Base-by-base conservation (phyloP, 1,284 basidiomycete species). In the Singerocomus inundabilis region DNA sequence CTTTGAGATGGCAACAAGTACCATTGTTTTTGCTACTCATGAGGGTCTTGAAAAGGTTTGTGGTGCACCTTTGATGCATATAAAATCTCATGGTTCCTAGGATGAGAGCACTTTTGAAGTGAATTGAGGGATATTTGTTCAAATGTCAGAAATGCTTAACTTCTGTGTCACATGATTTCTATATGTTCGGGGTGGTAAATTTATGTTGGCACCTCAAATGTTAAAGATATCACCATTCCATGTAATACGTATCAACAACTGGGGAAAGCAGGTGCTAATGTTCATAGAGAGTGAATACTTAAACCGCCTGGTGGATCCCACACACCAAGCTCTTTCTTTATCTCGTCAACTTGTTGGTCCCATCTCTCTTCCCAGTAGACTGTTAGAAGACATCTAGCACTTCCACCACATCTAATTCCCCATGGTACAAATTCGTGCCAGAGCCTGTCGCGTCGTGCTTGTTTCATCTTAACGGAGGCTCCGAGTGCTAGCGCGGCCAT, bases 331-430 rank as follows among this genome's bases (percentile, higher is more conserved):
- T 94, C 89, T 53, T 69, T 75, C 69, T 91, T 88, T 70, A 98
- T 76, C 48, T 92, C 86, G 3, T 81, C 80, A 5, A 96, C 71
- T 49, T 90, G 79, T 68, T 91, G 85, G 49, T 84, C 84, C 95
- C 95, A 99, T 52, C 93, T 75, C 67, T 93, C 79, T 71, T 99
- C 96, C 97, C 96, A 99, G 62, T 95, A 94, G 8, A 99, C 86
- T 1, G 88, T 88, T 50, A 98, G 90, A 51, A 99, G 70, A 58
- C 86, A 90, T 59, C 76, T 77, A 1, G 87, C 80, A 44, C 74
- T 80, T 25, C 84, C 81, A 1, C 93, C 94, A 52, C 88, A 89
- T 51, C 83, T 81, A 47, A 95, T 70, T 9, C 94, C 95, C 95
- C 94, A 97, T 0, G 91, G 88, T 10, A 93, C 80, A 69, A 90